A percentile compares a stretch with the other conserved stretches of the same genome.
phyloP scores from a whole-genome alignment of 73 alveolate species.

The Paramecium primaurelia region DNA sequence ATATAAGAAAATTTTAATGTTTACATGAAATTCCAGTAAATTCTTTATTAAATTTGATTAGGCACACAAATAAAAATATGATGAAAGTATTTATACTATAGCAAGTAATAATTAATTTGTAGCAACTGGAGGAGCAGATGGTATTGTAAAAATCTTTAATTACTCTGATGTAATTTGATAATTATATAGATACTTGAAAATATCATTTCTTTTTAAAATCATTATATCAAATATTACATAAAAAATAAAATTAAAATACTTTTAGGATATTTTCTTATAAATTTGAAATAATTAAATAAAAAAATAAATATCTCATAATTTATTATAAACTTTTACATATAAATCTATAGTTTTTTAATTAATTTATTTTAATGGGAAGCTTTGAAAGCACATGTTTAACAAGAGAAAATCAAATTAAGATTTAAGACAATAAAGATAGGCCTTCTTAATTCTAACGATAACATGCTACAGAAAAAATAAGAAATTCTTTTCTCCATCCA shows the following conservation, averaged over 20 bases:
- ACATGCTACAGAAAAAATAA: not conserved
- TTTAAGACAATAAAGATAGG: not conserved
- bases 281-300: too few relatives aligned
- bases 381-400: not conserved
- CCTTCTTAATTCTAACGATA: not conserved
- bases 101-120: not conserved
- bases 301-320: too few relatives aligned
- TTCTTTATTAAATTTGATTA: not conserved
- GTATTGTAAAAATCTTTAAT: slow-evolving; percentile 51
- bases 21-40: slow-evolving; percentile 63
- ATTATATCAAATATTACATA: too few relatives aligned
- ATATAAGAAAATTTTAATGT: slow-evolving; percentile 65
- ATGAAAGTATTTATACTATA: slow-evolving; percentile 39
- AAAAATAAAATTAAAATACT: too few relatives aligned
- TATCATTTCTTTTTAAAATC: too few relatives aligned
- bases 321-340: too few relatives aligned
- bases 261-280: too few relatives aligned
- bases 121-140: slow-evolving; percentile 61
- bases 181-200: not conserved
- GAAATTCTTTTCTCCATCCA: not conserved
- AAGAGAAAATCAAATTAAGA: not conserved
- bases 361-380: not conserved
- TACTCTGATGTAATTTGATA: not conserved
- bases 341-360: not conserved
- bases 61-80: slow-evolving; percentile 57